These are phyloP conservation scores for Claviceps purpurea DNA, from an alignment of 2,329 filamentous ascomycete genomes.

Conservation along the genomic window DNA sequence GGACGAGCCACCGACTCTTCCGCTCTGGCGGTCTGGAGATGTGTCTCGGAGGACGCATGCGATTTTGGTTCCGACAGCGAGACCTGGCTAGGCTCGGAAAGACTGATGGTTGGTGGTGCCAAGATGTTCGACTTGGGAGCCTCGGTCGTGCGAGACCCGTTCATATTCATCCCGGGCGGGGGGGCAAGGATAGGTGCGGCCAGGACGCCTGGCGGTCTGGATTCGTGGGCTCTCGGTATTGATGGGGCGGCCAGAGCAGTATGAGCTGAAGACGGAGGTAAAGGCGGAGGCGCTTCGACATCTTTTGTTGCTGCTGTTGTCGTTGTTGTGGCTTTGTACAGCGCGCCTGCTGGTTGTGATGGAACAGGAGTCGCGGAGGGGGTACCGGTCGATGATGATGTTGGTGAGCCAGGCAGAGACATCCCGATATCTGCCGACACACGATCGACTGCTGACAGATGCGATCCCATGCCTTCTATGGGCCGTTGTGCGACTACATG, in stretches of 20 bases:
- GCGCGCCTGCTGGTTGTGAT: conserved; percentile 7
- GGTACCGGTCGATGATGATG: not conserved
- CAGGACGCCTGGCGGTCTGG: conserved; percentile 20
- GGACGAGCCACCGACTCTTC: too few relatives aligned
- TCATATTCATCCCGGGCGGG: conserved; percentile 18
- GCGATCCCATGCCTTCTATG: not conserved
- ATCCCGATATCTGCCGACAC: not conserved
- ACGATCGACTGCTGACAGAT: not conserved
- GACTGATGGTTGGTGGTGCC: conserved; percentile 22
- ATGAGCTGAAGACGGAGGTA: conserved; percentile 6
- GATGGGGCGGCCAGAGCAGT: conserved; percentile 10
- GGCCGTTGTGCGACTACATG: not conserved
- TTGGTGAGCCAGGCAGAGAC: not conserved
- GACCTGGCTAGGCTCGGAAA: not conserved
- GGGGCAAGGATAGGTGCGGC: conserved; percentile 25
- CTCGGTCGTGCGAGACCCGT: conserved; percentile 14
- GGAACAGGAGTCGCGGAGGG: conserved; percentile 8
- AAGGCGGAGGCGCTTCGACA: conserved; percentile 9
- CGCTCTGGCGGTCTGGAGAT: too few relatives aligned
- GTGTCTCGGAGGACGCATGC: not conserved
- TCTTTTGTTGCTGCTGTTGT: conserved; percentile 5
- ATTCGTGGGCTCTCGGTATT: conserved; percentile 13
- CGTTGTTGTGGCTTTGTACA: conserved; percentile 2
- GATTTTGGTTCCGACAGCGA: not conserved
- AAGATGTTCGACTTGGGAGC: conserved; percentile 29